These are phyloP conservation scores for Blakeslea trispora DNA, from an alignment of 371 early-diverging fungal species.

Conservation along the genomic window DNA sequence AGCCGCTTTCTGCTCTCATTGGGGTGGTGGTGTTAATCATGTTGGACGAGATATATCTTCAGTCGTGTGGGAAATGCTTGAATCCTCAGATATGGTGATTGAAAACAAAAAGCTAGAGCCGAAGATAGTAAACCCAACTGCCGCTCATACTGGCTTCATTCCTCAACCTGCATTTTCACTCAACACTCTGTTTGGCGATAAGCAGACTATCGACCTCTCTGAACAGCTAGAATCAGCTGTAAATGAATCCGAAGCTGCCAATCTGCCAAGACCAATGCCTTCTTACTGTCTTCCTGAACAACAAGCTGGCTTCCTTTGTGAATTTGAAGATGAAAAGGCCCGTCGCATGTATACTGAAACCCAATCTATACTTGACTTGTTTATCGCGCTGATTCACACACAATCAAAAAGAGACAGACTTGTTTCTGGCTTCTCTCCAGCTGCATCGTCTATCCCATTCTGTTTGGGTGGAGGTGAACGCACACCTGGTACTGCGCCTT, in stretches of 20 bases:
- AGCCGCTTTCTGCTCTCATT: constrained; percentile 37
- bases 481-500: constrained; percentile 77
- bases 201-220: neutral
- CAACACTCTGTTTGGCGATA: neutral
- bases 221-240: neutral
- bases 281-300: constrained; percentile 18
- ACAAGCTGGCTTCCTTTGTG: constrained; percentile 19
- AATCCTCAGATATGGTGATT: constrained; percentile 28
- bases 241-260: neutral
- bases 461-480: constrained; percentile 65
- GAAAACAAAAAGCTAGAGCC: constrained; percentile 17
- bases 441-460: constrained; percentile 56
- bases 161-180: neutral
- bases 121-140: neutral
- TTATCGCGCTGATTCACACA: constrained; percentile 71
- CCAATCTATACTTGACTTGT: constrained; percentile 69
- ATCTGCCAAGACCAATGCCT: neutral
- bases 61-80: constrained; percentile 32
- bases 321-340: constrained; percentile 36
- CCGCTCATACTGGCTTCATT: neutral
- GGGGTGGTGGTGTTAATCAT: constrained; percentile 31
- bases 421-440: constrained; percentile 27
- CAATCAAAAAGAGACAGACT: constrained; percentile 37
- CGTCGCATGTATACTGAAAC: constrained; percentile 82
- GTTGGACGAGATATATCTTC: constrained; percentile 23